These are phyloP conservation scores for Populus hybrid DNA, from an alignment of 441 rosid genomes.

Conservation along the genomic window DNA sequence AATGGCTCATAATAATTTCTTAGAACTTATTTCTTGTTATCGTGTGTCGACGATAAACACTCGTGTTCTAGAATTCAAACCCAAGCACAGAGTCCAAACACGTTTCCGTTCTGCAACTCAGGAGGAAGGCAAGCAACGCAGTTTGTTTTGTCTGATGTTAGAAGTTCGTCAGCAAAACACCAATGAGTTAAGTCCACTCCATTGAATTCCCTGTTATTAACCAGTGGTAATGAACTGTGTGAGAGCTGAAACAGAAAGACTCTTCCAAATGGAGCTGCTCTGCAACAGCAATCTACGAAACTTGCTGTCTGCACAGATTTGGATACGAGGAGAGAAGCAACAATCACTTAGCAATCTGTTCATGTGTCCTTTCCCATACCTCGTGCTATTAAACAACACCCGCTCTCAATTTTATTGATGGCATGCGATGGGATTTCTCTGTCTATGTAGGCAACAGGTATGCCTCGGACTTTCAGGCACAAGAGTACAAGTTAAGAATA, in stretches of 20 bases:
- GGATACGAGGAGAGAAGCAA: not conserved
- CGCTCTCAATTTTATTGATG: not conserved
- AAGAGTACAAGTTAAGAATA: conserved; percentile 74
- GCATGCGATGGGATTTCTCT: conserved; percentile 62
- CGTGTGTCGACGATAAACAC: too few relatives aligned
- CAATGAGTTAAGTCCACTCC: too few relatives aligned
- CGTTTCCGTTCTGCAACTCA: not conserved
- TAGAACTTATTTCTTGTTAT: too few relatives aligned
- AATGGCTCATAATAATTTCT: too few relatives aligned
- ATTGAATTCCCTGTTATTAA: too few relatives aligned
- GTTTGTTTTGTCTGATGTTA: not conserved
- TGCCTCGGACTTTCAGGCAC: conserved; percentile 39
- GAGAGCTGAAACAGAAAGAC: not conserved
- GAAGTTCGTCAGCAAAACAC: too few relatives aligned
- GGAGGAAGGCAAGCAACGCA: not conserved
- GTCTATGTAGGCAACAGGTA: conserved; percentile 63
- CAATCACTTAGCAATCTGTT: not conserved
- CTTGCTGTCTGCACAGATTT: not conserved
- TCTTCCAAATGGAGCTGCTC: not conserved
- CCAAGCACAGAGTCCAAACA: too few relatives aligned
- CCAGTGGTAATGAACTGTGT: not conserved
- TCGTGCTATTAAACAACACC: not conserved
- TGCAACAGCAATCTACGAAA: not conserved
- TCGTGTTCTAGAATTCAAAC: too few relatives aligned
- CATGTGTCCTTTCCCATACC: not conserved